These are phyloP conservation scores for Blepharisma japonicum DNA, from an alignment of 73 alveolate genomes.

Conservation along the genomic window DNA sequence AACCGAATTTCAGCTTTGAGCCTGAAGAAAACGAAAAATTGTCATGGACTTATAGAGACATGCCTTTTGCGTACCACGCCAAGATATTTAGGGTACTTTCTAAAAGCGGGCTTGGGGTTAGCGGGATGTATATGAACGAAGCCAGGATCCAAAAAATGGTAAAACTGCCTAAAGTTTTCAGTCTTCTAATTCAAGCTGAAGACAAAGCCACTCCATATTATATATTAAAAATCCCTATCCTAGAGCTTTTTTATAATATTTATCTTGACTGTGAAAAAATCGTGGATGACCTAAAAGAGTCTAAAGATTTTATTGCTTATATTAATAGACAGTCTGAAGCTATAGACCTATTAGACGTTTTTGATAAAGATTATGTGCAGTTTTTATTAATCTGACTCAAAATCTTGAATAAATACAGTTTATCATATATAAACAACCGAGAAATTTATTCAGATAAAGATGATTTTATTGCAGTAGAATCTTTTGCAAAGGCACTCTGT, in stretches of 20 bases:
- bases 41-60: slow-evolving; percentile 32
- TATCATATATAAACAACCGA: not conserved
- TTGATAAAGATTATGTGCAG: not conserved
- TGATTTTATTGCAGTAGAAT: not conserved
- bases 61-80: slow-evolving; percentile 53
- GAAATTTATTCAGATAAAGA: not conserved
- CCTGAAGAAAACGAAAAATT: not conserved
- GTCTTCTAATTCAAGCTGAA: not conserved
- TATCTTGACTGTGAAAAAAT: slow-evolving; percentile 25
- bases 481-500: not conserved
- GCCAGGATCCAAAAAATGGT: slow-evolving; percentile 14
- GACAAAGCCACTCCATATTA: not conserved
- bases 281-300: not conserved
- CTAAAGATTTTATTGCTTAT: not conserved
- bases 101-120: not conserved
- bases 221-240: not conserved
- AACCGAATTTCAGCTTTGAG: not conserved
- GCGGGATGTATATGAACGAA: not conserved
- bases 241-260: not conserved
- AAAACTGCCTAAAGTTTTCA: not conserved
- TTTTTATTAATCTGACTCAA: not conserved
- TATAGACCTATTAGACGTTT: not conserved
- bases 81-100: slow-evolving; percentile 36
- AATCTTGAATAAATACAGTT: not conserved
- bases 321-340: not conserved